A percentile compares a stretch with the other conserved stretches of the same genome.
phyloP scores from a whole-genome alignment of 2,329 filamentous ascomycete species.

The Dactylonectria estremocensis region DNA sequence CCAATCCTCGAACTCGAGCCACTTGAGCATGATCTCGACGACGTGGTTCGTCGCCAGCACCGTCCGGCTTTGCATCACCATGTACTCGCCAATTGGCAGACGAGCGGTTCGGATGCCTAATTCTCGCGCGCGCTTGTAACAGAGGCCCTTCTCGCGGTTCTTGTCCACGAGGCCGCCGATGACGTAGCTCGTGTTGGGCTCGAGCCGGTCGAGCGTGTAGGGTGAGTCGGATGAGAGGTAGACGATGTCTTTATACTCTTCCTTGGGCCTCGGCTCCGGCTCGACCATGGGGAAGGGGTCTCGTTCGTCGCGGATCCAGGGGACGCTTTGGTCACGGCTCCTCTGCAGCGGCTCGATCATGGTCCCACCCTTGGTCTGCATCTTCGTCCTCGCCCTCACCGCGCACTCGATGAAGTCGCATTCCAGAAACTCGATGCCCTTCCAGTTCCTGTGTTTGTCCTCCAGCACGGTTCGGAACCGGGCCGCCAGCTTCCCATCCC shows the following conservation, averaged over 20 bases:
- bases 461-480: constrained; percentile 84
- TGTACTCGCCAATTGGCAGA: constrained; percentile 94
- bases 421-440: constrained; percentile 79
- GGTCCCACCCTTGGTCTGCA: constrained; percentile 71
- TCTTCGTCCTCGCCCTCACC: constrained; percentile 75
- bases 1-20: constrained; percentile 94
- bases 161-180: constrained; percentile 96
- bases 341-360: constrained; percentile 72
- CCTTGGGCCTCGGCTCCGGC: constrained; percentile 51
- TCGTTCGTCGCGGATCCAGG: constrained; percentile 52
- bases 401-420: constrained; percentile 82
- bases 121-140: constrained; percentile 84
- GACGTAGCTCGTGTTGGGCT: constrained; percentile 91
- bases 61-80: constrained; percentile 89
- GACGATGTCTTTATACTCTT: constrained; percentile 70
- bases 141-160: constrained; percentile 95
- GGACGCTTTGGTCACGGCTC: constrained; percentile 48
- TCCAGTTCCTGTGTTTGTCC: constrained; percentile 84
- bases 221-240: constrained; percentile 96
- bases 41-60: constrained; percentile 97
- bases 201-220: constrained; percentile 84
- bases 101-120: constrained; percentile 89
- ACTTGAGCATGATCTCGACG: constrained; percentile 94
- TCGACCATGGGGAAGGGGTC: constrained; percentile 54
- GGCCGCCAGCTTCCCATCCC: constrained; percentile 80